These are phyloP conservation scores for Spergularia azorica DNA, from an alignment of 179 eudicot species.

Conservation along the genomic window DNA sequence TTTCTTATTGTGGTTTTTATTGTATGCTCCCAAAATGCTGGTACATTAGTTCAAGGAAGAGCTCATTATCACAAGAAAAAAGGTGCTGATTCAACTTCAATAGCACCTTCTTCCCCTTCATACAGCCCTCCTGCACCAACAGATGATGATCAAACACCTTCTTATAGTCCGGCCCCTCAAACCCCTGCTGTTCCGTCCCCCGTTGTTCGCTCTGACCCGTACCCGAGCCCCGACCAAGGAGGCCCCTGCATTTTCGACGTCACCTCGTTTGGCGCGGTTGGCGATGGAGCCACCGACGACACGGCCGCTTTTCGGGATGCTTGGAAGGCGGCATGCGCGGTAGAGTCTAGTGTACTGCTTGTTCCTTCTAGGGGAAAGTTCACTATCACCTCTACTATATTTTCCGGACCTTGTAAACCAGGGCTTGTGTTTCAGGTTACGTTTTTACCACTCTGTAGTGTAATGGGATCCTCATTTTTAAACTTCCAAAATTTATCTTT, in stretches of 20 bases:
- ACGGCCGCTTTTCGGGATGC: constrained; percentile 69
- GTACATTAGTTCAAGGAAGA: constrained; percentile 53
- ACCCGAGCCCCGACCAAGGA: constrained; percentile 24
- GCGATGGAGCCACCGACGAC: constrained; percentile 79
- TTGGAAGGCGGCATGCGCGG: constrained; percentile 94
- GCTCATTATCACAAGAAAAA: constrained; percentile 50
- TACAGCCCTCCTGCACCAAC: constrained; percentile 7
- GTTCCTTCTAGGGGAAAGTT: constrained; percentile 60
- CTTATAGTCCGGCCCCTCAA: constrained; percentile 29
- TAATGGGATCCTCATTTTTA: not conserved
- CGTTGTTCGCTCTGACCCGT: constrained; percentile 23
- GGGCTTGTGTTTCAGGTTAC: constrained; percentile 80
- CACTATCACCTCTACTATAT: constrained; percentile 76
- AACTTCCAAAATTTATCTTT: no score
- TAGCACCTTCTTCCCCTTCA: constrained; percentile 27
- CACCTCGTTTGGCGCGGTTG: constrained; percentile 69
- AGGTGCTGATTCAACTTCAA: constrained; percentile 4
- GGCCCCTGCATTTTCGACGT: constrained; percentile 71
- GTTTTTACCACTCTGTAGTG: not conserved
- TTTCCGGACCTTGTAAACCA: constrained; percentile 86
- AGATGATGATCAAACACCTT: constrained; percentile 24
- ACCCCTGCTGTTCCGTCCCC: constrained; percentile 38
- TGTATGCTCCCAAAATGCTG: constrained; percentile 24
- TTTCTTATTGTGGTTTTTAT: constrained; percentile 14
- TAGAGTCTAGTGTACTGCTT: constrained; percentile 57